Percentiles rank a stretch among this genome's conserved stretches.
phyloP scores from a whole-genome alignment of 345 rosid genomes.

The Litchi chinensis region DNA sequence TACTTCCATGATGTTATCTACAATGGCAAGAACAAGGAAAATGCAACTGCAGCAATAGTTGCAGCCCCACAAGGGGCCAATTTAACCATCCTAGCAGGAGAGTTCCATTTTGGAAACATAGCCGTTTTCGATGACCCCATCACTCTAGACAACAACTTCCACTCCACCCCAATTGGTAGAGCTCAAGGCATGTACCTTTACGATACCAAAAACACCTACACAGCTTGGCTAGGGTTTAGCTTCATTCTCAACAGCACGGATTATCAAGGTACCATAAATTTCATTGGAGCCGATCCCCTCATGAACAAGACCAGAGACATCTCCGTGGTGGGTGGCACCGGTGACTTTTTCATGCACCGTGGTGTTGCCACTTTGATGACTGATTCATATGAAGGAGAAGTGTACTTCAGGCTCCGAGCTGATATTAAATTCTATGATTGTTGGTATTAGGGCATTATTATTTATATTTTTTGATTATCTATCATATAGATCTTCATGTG shows the following conservation, averaged over 20 bases:
- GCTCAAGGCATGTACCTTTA: constrained; percentile 56
- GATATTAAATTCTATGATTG: constrained; percentile 55
- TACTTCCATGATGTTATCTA: constrained; percentile 56
- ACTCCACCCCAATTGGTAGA: constrained; percentile 40
- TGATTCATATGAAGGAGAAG: constrained; percentile 44
- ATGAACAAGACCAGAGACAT: constrained; percentile 48
- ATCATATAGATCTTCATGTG: background rate
- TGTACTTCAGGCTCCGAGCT: constrained; percentile 38
- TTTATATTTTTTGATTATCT: too few relatives aligned
- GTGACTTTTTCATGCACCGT: constrained; percentile 53
- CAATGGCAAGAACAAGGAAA: constrained; percentile 46
- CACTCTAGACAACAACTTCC: constrained; percentile 48
- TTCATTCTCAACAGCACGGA: constrained; percentile 41
- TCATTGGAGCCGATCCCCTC: constrained; percentile 47
- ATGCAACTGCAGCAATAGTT: constrained; percentile 48
- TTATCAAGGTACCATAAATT: constrained; percentile 40
- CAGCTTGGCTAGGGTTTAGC: constrained; percentile 50
- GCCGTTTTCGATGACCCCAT: constrained; percentile 56
- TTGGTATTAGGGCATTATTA: constrained; percentile 30
- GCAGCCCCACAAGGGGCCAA: constrained; percentile 44
- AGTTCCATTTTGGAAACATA: constrained; percentile 46
- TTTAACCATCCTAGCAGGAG: constrained; percentile 34
- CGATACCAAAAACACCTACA: constrained; percentile 43
- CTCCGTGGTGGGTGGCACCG: constrained; percentile 53
- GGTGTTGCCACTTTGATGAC: constrained; percentile 49